Base-by-base conservation (phyloP, 1,139 yeast genomes). In the Hyphopichia burtonii region DNA sequence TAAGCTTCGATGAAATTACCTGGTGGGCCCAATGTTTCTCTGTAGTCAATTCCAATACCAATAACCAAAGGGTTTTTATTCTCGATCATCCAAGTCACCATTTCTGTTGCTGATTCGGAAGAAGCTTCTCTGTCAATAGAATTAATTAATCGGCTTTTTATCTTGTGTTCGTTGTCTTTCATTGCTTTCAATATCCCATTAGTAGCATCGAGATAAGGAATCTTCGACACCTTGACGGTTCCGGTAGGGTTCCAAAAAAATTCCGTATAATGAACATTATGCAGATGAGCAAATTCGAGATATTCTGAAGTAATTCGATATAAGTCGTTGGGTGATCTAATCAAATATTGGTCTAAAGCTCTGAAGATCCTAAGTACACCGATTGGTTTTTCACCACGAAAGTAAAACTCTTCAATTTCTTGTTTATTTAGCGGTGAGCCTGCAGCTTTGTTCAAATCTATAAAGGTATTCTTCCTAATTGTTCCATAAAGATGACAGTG, bases 171-270 rank as follows among this genome's bases (percentile, higher is more conserved):
- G 5, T 34, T 25, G 37, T 55, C 58, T 4, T 39, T 44, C 17
- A 55, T 53, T n/a, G 62, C 62, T n/a, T 44, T 36, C 7, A 44
- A 34, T 8, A 57, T 55, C 6, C 56, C 57, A 2, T 36, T 40
- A 36, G 55, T 60, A 1, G 61, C 60, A 3, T 41, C 51, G 3
- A 37, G 31, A 39, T 43, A 57, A 2, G 55, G 50, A 25, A 57
- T 57, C 27, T 49, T 44, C 4, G 61, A 56, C 12, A 44, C 52
- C 28, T 47, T 37, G 4, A 54, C 56, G 1, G 60, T 54, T 6
- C 62, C 62, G 0, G 62, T 55, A 7, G 62, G 61, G 44, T 57
- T 57, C 62, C 62, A 57, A 31, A 54, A 57, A 34, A 57, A 48
- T 42, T 57, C 62, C 23, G 51, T 43, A 41, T 57, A 55, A 9